Conservation (phyloP, 2,329 filamentous ascomycete species). For the Neofusicoccum cordaticola region DNA sequence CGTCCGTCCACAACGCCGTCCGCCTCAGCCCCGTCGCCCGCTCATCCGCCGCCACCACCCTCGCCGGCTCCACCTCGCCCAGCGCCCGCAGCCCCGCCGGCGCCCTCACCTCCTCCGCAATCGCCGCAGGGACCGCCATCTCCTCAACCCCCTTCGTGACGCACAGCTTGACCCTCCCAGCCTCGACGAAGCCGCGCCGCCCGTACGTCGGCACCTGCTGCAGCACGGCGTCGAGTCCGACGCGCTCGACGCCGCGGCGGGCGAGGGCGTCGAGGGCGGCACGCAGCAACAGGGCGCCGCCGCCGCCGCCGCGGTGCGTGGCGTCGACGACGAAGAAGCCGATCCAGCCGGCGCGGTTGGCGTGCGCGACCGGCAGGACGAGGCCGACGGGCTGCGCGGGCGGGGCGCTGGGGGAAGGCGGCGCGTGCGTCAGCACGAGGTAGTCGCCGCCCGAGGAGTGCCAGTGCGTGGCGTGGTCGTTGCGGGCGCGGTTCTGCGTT, state of each 20-base stretch:
- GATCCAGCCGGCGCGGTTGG: conserved; percentile 39
- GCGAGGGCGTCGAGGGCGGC: conserved; percentile 27
- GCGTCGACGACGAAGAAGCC: conserved; percentile 37
- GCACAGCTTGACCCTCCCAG: conserved; percentile 30
- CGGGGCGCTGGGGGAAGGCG: no score
- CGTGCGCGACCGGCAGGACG: conserved; percentile 31
- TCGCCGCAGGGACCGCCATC: background rate
- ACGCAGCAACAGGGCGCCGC: conserved; percentile 32
- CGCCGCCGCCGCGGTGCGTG: conserved; percentile 29
- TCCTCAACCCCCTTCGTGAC: conserved; percentile 9
- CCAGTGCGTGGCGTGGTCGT: conserved; percentile 34
- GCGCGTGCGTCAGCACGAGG: conserved; percentile 28
- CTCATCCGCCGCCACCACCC: conserved; percentile 28
- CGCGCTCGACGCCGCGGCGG: conserved; percentile 21
- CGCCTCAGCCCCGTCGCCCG: conserved; percentile 33
- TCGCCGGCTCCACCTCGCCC: conserved; percentile 22
- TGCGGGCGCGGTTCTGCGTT: conserved; percentile 30
- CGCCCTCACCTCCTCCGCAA: conserved; percentile 15
- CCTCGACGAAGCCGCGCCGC: conserved; percentile 32
- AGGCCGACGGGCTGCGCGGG: conserved; percentile 26
- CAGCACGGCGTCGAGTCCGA: conserved; percentile 38
- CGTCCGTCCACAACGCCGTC: conserved; percentile 29
- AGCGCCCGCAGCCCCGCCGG: conserved; percentile 20
- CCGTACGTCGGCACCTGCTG: conserved; percentile 37
- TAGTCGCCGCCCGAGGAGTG: conserved; percentile 28